A percentile compares a stretch with the other conserved stretches of the same genome.
phyloP scores from a whole-genome alignment of 345 rosid genomes.

The Salix caprea region DNA sequence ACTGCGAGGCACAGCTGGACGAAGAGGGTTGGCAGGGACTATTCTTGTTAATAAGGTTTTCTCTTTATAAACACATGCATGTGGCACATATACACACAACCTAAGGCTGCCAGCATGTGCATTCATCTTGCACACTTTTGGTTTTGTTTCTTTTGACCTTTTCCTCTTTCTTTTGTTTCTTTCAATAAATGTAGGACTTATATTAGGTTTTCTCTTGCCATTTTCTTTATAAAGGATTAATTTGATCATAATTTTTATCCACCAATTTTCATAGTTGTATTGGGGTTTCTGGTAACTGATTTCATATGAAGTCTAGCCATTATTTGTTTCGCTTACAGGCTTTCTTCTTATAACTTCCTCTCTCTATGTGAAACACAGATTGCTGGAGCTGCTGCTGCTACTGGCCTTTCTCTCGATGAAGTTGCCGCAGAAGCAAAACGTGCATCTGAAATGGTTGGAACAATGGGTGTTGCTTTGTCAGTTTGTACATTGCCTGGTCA shows the following conservation, averaged over 20 bases:
- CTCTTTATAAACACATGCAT: not conserved
- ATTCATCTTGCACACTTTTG: not conserved
- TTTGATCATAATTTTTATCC: not conserved
- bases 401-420: constrained; percentile 70
- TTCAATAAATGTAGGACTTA: not conserved
- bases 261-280: not conserved
- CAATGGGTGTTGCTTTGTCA: constrained; percentile 93
- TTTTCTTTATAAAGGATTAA: not conserved
- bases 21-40: constrained; percentile 97
- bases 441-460: constrained; percentile 84
- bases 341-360: constrained; percentile 5
- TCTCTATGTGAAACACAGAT: constrained; percentile 43
- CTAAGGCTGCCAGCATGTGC: not conserved
- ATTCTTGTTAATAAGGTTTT: constrained; percentile 84
- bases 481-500: constrained; percentile 90
- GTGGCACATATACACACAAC: not conserved
- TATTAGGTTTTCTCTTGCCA: not conserved
- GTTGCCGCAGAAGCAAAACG: constrained; percentile 76
- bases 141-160: not conserved
- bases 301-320: not conserved
- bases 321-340: not conserved
- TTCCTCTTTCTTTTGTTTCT: not conserved
- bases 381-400: constrained; percentile 94
- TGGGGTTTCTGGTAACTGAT: not conserved
- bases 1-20: constrained; percentile 79